Conservation (phyloP, 169 alveolate species). For the Cryptosporidium baileyi region DNA sequence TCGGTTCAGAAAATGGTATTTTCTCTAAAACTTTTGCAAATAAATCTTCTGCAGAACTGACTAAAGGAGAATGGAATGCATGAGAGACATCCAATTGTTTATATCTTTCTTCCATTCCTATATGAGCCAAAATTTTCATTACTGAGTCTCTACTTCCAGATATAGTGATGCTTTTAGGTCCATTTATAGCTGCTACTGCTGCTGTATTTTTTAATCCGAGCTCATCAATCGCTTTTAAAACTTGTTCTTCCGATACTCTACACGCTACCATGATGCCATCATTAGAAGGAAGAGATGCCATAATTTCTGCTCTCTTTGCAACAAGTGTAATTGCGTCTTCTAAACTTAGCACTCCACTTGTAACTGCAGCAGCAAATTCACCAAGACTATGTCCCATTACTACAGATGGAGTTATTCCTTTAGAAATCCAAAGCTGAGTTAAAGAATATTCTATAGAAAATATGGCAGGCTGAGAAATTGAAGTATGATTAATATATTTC, state of each 20-base stretch:
- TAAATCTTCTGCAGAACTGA: neutral
- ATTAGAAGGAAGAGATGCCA: conserved; percentile 54
- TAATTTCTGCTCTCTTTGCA: conserved; percentile 69
- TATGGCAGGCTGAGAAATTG: conserved; percentile 77
- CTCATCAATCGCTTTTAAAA: conserved; percentile 78
- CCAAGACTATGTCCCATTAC: conserved; percentile 77
- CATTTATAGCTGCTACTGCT: conserved; percentile 70
- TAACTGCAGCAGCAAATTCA: conserved; percentile 77
- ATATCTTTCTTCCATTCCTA: neutral
- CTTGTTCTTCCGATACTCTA: conserved; percentile 75
- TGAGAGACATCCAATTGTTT: conserved; percentile 70
- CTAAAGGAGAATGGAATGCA: conserved; percentile 75
- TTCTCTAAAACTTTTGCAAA: neutral
- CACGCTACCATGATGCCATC: conserved; percentile 71
- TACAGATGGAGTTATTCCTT: conserved; percentile 79
- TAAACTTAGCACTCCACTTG: conserved; percentile 73
- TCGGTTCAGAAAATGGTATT: conserved; percentile 31
- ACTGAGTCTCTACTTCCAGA: conserved; percentile 60
- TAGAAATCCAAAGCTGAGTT: conserved; percentile 73
- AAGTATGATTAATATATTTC: conserved; percentile 57
- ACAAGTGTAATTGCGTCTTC: conserved; percentile 75
- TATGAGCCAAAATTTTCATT: neutral
- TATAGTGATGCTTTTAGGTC: conserved; percentile 70
- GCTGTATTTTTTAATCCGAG: conserved; percentile 72
- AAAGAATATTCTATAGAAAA: conserved; percentile 80